A percentile compares a stretch with the other conserved stretches of the same genome.
phyloP scores from a whole-genome alignment of 352 stramenopile species.

The Pythium sukuiense region DNA sequence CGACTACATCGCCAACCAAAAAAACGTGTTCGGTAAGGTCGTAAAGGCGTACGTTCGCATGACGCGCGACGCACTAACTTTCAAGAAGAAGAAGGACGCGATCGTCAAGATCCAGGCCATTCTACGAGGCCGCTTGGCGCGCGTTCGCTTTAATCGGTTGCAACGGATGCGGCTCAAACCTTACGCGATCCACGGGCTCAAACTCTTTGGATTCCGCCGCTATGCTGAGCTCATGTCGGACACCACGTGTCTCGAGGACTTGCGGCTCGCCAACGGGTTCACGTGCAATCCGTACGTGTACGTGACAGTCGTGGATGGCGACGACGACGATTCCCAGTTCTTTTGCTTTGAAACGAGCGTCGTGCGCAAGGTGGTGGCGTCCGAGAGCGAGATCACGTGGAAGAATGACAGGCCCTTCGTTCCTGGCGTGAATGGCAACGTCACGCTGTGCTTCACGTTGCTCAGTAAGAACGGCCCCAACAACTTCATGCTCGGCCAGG shows the following conservation, averaged over 20 bases:
- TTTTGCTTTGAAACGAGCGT: conserved; percentile 75
- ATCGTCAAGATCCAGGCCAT: conserved; percentile 58
- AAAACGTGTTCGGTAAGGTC: conserved; percentile 50
- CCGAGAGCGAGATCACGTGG: conserved; percentile 48
- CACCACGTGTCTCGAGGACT: conserved; percentile 32
- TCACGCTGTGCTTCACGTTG: conserved; percentile 68
- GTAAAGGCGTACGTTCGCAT: conserved; percentile 70
- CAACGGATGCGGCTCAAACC: conserved; percentile 59
- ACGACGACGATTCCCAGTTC: conserved; percentile 61
- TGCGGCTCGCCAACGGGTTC: conserved; percentile 67
- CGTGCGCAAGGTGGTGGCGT: conserved; percentile 14
- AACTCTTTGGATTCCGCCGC: conserved; percentile 27
- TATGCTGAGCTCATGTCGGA: background rate
- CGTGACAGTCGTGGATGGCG: conserved; percentile 63
- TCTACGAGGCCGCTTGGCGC: conserved; percentile 49
- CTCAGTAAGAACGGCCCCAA: conserved; percentile 79
- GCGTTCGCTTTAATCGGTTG: conserved; percentile 44
- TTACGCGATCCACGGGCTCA: conserved; percentile 47
- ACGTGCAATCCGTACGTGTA: conserved; percentile 76
- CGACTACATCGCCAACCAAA: conserved; percentile 45
- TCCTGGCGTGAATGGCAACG: conserved; percentile 63
- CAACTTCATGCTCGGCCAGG: conserved; percentile 73
- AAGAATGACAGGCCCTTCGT: conserved; percentile 56
- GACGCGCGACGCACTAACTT: conserved; percentile 53
- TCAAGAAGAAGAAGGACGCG: conserved; percentile 58